Conservation (phyloP, 805 yeast species). For the Teunomyces pallodes region DNA sequence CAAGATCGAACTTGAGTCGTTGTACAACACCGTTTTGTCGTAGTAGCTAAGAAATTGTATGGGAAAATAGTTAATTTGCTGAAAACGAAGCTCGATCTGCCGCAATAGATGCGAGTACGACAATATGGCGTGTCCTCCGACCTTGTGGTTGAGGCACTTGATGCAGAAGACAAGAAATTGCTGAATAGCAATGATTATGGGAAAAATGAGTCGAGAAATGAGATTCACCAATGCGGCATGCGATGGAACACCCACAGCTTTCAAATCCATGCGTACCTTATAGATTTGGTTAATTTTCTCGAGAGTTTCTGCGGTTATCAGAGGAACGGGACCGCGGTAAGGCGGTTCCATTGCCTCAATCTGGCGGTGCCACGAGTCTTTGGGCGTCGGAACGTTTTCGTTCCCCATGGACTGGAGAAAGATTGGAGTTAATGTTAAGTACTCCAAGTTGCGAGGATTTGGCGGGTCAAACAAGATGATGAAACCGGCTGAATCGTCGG, state of each 20-base stretch:
- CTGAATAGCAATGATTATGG: constrained; percentile 15
- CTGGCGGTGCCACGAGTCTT: constrained; percentile 20
- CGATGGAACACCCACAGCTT: not conserved
- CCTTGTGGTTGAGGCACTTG: constrained; percentile 24
- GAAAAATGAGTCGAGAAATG: constrained; percentile 10
- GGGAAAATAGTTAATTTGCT: constrained; percentile 77
- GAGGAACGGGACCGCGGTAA: constrained; percentile 2
- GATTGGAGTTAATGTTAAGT: constrained; percentile 73
- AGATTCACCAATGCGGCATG: not conserved
- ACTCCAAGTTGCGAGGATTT: constrained; percentile 65
- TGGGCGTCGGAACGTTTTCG: constrained; percentile 4
- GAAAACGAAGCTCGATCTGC: constrained; percentile 75
- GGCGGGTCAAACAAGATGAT: constrained; percentile 66
- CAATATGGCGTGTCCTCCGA: constrained; percentile 24
- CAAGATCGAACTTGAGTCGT: constrained; percentile 30
- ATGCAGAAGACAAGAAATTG: constrained; percentile 17
- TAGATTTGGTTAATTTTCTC: constrained; percentile 34
- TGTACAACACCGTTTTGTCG: constrained; percentile 27
- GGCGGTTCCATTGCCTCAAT: constrained; percentile 14
- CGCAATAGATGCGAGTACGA: constrained; percentile 61
- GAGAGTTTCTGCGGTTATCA: constrained; percentile 21
- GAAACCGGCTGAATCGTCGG: constrained; percentile 9
- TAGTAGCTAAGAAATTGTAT: constrained; percentile 65
- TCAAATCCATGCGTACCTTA: constrained; percentile 12
- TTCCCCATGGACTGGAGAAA: constrained; percentile 50